These are phyloP conservation scores for Murraya paniculata DNA, from an alignment of 345 rosid species.

Conservation along the genomic window DNA sequence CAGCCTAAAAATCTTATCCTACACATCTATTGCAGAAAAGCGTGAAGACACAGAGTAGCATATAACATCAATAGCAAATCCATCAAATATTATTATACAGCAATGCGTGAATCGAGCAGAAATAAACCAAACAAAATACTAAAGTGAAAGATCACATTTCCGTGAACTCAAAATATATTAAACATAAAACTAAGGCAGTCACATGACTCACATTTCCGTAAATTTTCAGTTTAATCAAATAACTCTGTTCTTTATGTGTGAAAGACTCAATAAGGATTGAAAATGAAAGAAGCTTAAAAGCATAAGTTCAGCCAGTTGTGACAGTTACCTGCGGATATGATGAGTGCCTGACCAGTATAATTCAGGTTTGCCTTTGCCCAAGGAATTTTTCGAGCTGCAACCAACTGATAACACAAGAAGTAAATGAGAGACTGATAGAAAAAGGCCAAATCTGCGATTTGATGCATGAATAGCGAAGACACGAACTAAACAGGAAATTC, in stretches of 20 bases:
- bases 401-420: slow-evolving; percentile 34
- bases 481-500: not conserved
- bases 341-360: slow-evolving; percentile 68
- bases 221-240: too few species aligned
- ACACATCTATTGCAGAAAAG: not conserved
- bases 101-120: too few species aligned
- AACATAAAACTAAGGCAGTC: not conserved
- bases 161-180: too few species aligned
- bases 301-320: not conserved
- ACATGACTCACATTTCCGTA: not conserved
- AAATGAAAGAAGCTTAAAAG: not conserved
- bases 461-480: not conserved
- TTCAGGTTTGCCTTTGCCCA: slow-evolving; percentile 82
- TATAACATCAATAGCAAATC: not conserved
- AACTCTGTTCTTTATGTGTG: not conserved
- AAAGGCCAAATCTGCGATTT: not conserved
- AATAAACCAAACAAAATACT: too few species aligned
- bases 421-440: not conserved
- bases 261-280: not conserved
- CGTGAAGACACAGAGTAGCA: not conserved
- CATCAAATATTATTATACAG: not conserved
- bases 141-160: too few species aligned
- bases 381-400: slow-evolving; percentile 48
- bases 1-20: not conserved
- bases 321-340: slow-evolving; percentile 53